Evolutionary conservation across 2,329 filamentous ascomycete species (phyloP).

Genomic region (Emergomyces pasteurianus): DNA sequence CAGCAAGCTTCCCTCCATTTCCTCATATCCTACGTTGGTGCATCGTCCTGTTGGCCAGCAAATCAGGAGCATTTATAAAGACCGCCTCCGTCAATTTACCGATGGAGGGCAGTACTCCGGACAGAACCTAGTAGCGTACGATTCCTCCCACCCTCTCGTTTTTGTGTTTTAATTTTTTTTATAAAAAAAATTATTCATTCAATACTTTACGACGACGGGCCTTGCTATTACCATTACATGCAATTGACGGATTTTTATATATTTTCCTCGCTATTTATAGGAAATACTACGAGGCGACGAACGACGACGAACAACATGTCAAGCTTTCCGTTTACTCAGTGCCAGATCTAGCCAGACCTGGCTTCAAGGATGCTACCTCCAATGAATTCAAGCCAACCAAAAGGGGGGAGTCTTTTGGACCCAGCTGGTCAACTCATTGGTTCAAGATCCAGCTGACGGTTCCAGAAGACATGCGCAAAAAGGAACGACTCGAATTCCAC

Average conservation of each 20-base stretch:
- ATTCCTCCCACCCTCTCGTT: slow-evolving; percentile 6
- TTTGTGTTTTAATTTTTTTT: background rate
- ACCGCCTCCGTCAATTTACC: slow-evolving; percentile 72
- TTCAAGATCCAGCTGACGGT: slow-evolving; percentile 74
- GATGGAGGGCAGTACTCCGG: slow-evolving; percentile 64
- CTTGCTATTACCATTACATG: slow-evolving; percentile 3
- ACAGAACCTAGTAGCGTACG: slow-evolving; percentile 61
- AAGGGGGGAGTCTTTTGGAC: slow-evolving; percentile 72
- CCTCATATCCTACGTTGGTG: slow-evolving; percentile 39
- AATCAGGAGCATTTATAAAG: slow-evolving; percentile 74
- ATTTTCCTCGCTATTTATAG: slow-evolving; percentile 28
- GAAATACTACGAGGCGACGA: slow-evolving; percentile 59
- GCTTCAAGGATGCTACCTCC: slow-evolving; percentile 71
- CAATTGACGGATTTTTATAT: background rate
- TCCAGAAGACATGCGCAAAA: slow-evolving; percentile 57
- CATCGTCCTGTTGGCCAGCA: slow-evolving; percentile 56
- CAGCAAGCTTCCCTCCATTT: slow-evolving; percentile 22
- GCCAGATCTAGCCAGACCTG: slow-evolving; percentile 64
- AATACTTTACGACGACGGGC: background rate
- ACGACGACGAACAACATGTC: slow-evolving; percentile 61
- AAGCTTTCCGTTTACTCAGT: slow-evolving; percentile 80
- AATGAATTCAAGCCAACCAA: slow-evolving; percentile 63
- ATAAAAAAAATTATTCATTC: too few relatives aligned
- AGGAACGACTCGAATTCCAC: slow-evolving; percentile 81
- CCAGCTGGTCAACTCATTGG: slow-evolving; percentile 97